These are phyloP conservation scores for Astrothelium subdiscretum DNA, from an alignment of 495 filamentous ascomycete species.

Conservation along the genomic window DNA sequence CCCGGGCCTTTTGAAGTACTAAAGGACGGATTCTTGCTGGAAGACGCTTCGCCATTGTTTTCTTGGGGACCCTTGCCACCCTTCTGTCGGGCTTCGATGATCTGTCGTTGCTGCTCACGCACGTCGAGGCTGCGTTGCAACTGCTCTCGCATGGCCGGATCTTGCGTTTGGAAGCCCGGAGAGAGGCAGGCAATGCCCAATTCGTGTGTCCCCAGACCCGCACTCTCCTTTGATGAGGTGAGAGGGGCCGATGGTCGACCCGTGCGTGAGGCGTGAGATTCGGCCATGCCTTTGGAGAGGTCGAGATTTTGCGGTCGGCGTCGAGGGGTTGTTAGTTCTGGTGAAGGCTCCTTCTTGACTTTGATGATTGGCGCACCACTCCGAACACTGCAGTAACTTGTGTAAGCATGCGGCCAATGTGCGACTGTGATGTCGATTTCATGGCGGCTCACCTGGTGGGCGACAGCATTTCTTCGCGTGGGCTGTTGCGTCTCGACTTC, in stretches of 20 bases:
- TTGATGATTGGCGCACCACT: slow-evolving; percentile 58
- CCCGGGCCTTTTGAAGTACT: slow-evolving; percentile 46
- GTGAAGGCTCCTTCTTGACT: slow-evolving; percentile 90
- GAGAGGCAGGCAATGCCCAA: slow-evolving; percentile 91
- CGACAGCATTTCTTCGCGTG: slow-evolving; percentile 40
- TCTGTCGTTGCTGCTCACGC: slow-evolving; percentile 83
- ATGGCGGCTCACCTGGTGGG: slow-evolving; percentile 42
- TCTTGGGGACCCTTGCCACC: slow-evolving; percentile 64
- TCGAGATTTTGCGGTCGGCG: slow-evolving; percentile 85
- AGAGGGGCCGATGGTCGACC: slow-evolving; percentile 63
- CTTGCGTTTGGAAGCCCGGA: slow-evolving; percentile 88
- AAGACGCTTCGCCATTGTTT: slow-evolving; percentile 30
- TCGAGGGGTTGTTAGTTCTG: slow-evolving; percentile 58
- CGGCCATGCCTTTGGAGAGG: slow-evolving; percentile 50
- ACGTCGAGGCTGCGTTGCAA: slow-evolving; percentile 88
- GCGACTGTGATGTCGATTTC: slow-evolving; percentile 2
- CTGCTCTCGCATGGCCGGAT: slow-evolving; percentile 93
- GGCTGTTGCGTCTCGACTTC: background rate
- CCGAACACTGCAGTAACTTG: slow-evolving; percentile 20
- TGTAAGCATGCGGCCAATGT: slow-evolving; percentile 16
- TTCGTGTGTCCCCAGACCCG: slow-evolving; percentile 71
- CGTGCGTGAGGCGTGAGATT: slow-evolving; percentile 35
- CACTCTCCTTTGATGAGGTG: slow-evolving; percentile 56
- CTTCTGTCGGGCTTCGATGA: slow-evolving; percentile 88
- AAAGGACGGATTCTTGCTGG: background rate